phyloP scores from a whole-genome alignment of 805 yeast species.

The Myxozyma vanderwaltii region DNA sequence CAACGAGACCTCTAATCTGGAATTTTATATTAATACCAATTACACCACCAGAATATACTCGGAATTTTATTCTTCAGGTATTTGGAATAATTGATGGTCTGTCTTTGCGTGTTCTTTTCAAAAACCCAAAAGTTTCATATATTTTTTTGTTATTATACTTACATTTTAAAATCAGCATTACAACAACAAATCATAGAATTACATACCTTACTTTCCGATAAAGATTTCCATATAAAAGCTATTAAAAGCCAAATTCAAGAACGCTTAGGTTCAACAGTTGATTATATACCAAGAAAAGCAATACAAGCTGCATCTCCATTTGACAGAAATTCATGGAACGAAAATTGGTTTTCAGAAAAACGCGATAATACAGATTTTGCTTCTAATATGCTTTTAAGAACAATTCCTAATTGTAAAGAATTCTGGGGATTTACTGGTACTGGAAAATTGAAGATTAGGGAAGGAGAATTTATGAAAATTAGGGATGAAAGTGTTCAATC shows the following conservation, averaged over 20 bases:
- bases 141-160: too few species aligned
- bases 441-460: background rate
- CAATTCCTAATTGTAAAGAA: background rate
- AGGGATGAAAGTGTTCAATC: background rate
- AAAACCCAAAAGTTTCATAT: too few species aligned
- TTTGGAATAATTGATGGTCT: slow-evolving; percentile 22
- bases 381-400: background rate
- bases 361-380: background rate
- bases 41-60: background rate
- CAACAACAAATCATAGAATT: slow-evolving; percentile 11
- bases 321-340: slow-evolving; percentile 10
- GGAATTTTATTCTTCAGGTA: background rate
- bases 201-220: slow-evolving; percentile 1
- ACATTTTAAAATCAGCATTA: background rate
- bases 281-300: slow-evolving; percentile 13
- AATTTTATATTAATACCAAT: slow-evolving; percentile 8
- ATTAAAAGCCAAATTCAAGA: slow-evolving; percentile 12
- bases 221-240: slow-evolving; percentile 18
- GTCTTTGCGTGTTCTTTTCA: background rate
- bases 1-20: slow-evolving; percentile 16
- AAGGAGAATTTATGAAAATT: background rate
- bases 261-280: background rate
- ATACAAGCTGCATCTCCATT: slow-evolving; percentile 5
- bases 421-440: slow-evolving; percentile 9
- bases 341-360: slow-evolving; percentile 3